Evolutionary conservation across 139 green algal species (phyloP).

Genomic region (Chlamydomonas sp.): DNA sequence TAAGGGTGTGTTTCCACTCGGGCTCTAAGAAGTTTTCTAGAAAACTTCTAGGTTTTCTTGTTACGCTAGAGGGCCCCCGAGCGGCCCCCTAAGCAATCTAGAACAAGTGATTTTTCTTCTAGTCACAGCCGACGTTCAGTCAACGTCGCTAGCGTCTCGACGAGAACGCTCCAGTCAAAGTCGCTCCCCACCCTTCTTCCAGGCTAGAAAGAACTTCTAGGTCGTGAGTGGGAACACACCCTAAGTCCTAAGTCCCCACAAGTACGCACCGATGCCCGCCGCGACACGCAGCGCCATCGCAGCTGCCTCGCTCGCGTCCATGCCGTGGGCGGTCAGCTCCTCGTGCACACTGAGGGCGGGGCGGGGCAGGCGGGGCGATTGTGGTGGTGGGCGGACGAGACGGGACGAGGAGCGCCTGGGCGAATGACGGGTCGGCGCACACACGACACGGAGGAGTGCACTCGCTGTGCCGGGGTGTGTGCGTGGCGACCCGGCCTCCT

Average conservation of each 20-base stretch:
- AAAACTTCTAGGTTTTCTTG: too few relatives aligned
- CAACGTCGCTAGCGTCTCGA: too few relatives aligned
- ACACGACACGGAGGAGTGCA: neutral
- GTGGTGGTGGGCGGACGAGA: neutral
- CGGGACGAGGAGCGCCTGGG: neutral
- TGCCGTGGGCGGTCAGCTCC: neutral
- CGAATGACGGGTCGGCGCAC: too few relatives aligned
- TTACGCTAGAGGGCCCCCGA: too few relatives aligned
- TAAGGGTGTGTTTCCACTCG: too few relatives aligned
- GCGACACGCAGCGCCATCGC: neutral
- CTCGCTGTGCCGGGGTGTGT: neutral
- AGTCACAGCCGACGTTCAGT: too few relatives aligned
- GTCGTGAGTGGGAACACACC: neutral
- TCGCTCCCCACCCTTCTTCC: too few relatives aligned
- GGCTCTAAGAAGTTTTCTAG: too few relatives aligned
- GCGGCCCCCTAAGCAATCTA: too few relatives aligned
- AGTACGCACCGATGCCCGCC: neutral
- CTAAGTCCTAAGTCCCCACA: neutral
- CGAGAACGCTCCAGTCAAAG: too few relatives aligned
- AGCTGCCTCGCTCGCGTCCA: slow-evolving; percentile 3
- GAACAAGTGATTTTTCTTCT: too few relatives aligned
- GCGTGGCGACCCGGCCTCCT: neutral
- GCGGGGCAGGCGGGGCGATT: neutral
- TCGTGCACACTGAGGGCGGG: slow-evolving; percentile 5
- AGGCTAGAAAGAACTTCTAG: neutral